phyloP scores from a whole-genome alignment of 768 basidiomycete genomes.

The Leccinum subgranulosum region DNA sequence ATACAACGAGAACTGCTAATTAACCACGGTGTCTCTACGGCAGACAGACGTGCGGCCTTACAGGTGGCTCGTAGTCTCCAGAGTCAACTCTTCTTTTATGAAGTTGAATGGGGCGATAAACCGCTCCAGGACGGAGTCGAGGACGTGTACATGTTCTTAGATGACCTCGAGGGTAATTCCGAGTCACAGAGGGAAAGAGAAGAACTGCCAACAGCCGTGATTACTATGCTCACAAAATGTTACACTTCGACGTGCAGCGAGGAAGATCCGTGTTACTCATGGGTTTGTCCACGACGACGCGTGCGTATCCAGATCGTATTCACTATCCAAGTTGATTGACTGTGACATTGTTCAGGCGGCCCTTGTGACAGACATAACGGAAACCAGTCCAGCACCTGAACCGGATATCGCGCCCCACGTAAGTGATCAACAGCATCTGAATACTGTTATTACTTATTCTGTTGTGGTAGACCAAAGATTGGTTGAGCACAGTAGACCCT shows the following conservation, averaged over 20 bases:
- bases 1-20: slow-evolving; percentile 82
- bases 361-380: slow-evolving; percentile 24
- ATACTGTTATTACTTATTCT: not conserved
- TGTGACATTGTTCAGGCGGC: slow-evolving; percentile 16
- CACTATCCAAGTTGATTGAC: slow-evolving; percentile 9
- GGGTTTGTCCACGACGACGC: slow-evolving; percentile 66
- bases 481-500: slow-evolving; percentile 51
- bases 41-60: slow-evolving; percentile 79
- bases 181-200: slow-evolving; percentile 60
- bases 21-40: slow-evolving; percentile 69
- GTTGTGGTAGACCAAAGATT: slow-evolving; percentile 39
- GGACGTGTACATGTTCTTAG: slow-evolving; percentile 91
- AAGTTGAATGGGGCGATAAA: slow-evolving; percentile 91
- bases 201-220: slow-evolving; percentile 83
- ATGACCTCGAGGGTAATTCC: slow-evolving; percentile 67
- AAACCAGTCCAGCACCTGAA: slow-evolving; percentile 18
- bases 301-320: slow-evolving; percentile 34
- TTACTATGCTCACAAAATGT: slow-evolving; percentile 87
- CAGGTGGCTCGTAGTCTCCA: slow-evolving; percentile 89
- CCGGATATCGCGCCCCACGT: slow-evolving; percentile 30
- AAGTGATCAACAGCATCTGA: slow-evolving; percentile 26
- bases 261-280: slow-evolving; percentile 77
- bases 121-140: slow-evolving; percentile 84
- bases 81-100: slow-evolving; percentile 91
- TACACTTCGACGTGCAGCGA: slow-evolving; percentile 87